Conservation (phyloP, 2,329 filamentous ascomycete species). For the Aspergillus ibericus region DNA sequence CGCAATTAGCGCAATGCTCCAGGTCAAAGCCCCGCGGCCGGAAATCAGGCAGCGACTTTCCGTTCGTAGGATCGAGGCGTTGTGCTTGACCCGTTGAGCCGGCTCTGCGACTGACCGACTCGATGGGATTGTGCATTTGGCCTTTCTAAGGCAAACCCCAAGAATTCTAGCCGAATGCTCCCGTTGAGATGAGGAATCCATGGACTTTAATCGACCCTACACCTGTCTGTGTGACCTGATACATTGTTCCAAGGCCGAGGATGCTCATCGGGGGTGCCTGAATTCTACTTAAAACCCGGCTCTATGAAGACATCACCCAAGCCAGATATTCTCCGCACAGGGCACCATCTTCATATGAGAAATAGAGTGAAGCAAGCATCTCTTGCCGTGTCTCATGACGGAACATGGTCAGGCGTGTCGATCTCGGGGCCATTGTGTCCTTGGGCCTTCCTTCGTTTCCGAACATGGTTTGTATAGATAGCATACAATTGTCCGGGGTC, state of each 20-base stretch:
- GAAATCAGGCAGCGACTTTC: neutral
- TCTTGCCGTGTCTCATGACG: neutral
- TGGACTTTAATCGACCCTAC: neutral
- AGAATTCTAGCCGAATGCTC: too few relatives aligned
- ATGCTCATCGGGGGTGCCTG: too few relatives aligned
- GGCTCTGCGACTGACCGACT: neutral
- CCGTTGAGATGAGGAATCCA: too few relatives aligned
- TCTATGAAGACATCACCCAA: neutral
- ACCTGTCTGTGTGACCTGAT: neutral
- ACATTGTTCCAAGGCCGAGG: too few relatives aligned
- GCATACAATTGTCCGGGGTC: neutral
- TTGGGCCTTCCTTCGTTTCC: neutral
- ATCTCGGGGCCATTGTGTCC: neutral
- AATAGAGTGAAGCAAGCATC: neutral
- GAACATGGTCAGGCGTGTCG: neutral
- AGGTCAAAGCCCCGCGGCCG: neutral
- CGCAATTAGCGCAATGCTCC: too few relatives aligned
- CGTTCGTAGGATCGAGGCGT: neutral
- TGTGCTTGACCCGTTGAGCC: neutral
- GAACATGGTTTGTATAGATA: neutral
- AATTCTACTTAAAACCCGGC: too few relatives aligned
- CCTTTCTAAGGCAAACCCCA: too few relatives aligned
- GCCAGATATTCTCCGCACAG: neutral
- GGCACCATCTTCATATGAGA: neutral
- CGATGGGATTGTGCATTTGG: too few relatives aligned